Evolutionary conservation across 352 stramenopile species (phyloP).

Genomic region (Pythium aristosporum): DNA sequence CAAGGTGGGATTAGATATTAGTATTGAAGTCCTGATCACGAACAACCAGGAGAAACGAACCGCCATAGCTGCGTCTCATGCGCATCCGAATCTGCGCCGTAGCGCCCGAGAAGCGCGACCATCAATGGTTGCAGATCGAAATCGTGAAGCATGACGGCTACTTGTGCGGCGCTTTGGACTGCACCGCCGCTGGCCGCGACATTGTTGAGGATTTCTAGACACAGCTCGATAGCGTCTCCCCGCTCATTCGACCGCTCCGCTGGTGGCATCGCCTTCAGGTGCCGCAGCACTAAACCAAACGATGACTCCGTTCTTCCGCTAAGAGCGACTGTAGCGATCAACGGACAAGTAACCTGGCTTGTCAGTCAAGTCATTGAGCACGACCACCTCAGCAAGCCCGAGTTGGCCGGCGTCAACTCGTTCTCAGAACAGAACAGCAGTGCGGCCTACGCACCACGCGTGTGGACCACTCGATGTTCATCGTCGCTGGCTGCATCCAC

Average conservation of each 20-base stretch:
- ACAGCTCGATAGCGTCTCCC: constrained; percentile 8
- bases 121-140: constrained; percentile 1
- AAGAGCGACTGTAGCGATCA: neutral
- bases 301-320: neutral
- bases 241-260: neutral
- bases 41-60: constrained; percentile 4
- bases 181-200: neutral
- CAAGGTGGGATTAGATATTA: neutral
- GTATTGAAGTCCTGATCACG: neutral
- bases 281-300: constrained; percentile 4
- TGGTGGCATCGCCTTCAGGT: constrained; percentile 17
- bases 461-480: neutral
- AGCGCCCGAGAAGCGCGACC: neutral
- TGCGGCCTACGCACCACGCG: neutral
- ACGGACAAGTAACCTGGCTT: constrained; percentile 7
- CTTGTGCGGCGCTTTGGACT: neutral
- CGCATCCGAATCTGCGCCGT: neutral
- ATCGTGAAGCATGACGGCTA: constrained; percentile 11
- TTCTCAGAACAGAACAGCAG: neutral
- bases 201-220: constrained; percentile 6
- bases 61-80: constrained; percentile 14
- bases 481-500: constrained; percentile 3
- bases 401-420: neutral
- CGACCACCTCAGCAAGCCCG: constrained; percentile 5
- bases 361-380: neutral